These are phyloP conservation scores for Dioszegia hungarica DNA, from an alignment of 768 basidiomycete genomes.

Conservation along the genomic window DNA sequence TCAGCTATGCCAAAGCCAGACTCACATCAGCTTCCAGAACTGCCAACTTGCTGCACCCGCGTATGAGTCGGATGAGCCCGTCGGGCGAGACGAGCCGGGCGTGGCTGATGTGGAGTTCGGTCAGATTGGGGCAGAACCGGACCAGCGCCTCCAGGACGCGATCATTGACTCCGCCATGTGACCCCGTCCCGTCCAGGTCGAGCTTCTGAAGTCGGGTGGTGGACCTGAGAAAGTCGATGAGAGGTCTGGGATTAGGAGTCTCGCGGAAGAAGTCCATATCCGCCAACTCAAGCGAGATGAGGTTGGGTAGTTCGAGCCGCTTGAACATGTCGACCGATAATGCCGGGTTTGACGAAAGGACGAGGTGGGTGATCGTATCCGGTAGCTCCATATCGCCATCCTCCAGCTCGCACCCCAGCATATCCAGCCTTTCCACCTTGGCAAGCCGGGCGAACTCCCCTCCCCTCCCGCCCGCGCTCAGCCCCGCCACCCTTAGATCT, in stretches of 20 bases:
- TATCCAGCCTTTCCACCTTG: conserved; percentile 32
- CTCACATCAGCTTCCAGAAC: conserved; percentile 66
- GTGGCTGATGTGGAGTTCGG: conserved; percentile 50
- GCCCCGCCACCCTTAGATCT: conserved; percentile 64
- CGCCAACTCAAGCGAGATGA: conserved; percentile 75
- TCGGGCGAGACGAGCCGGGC: conserved; percentile 63
- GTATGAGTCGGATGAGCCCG: conserved; percentile 62
- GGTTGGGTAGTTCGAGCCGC: conserved; percentile 64
- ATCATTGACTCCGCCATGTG: conserved; percentile 59
- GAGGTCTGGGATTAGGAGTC: conserved; percentile 8
- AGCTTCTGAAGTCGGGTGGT: conserved; percentile 67
- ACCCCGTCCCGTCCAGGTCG: conserved; percentile 78
- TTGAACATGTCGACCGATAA: conserved; percentile 70
- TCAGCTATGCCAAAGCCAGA: conserved; percentile 2
- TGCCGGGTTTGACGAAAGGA: conserved; percentile 66
- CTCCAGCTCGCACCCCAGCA: neutral
- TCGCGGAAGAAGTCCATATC: conserved; percentile 69
- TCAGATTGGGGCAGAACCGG: conserved; percentile 46
- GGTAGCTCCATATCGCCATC: conserved; percentile 61
- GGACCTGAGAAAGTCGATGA: conserved; percentile 64
- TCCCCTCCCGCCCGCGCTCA: conserved; percentile 52
- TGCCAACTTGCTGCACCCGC: conserved; percentile 59
- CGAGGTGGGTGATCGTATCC: conserved; percentile 68
- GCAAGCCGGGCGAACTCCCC: conserved; percentile 53
- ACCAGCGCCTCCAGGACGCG: conserved; percentile 64